These are phyloP conservation scores for Yamadazyma aaseri DNA, from an alignment of 1,139 yeast species.

Conservation along the genomic window DNA sequence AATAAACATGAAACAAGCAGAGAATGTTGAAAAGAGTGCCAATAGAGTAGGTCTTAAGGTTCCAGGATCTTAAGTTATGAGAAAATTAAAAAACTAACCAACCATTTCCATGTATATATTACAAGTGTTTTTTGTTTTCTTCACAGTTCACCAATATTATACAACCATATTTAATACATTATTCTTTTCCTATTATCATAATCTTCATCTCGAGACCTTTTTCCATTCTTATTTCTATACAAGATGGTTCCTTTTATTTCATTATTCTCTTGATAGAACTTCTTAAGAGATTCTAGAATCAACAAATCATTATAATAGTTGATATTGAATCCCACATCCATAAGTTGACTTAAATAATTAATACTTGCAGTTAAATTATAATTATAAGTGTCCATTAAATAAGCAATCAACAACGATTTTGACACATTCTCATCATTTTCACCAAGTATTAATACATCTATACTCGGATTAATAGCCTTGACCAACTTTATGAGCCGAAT, in stretches of 20 bases:
- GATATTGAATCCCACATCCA: conserved; percentile 23
- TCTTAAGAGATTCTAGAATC: conserved; percentile 39
- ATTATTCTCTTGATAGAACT: conserved; percentile 36
- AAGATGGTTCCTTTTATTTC: conserved; percentile 32
- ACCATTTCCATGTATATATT: background rate
- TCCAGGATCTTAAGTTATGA: conserved; percentile 20
- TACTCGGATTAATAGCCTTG: conserved; percentile 31
- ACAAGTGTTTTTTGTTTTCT: background rate
- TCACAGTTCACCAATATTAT: no score
- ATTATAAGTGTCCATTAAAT: conserved; percentile 44
- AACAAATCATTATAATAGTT: conserved; percentile 44
- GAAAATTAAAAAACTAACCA: background rate
- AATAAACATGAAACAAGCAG: conserved; percentile 70
- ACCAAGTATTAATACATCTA: conserved; percentile 38
- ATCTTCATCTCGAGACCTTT: conserved; percentile 29
- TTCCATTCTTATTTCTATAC: conserved; percentile 33
- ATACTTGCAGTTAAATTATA: conserved; percentile 34
- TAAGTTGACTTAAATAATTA: conserved; percentile 14
- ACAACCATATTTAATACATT: conserved; percentile 3
- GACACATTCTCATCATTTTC: conserved; percentile 34
- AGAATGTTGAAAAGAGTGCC: conserved; percentile 77
- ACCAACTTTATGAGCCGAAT: conserved; percentile 39
- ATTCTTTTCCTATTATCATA: conserved; percentile 8
- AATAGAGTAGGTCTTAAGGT: conserved; percentile 71
- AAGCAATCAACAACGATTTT: conserved; percentile 37